Conservation (phyloP, 176 grass and related monocot genomes). For the bread wheat (Triticum aestivum) region DNA sequence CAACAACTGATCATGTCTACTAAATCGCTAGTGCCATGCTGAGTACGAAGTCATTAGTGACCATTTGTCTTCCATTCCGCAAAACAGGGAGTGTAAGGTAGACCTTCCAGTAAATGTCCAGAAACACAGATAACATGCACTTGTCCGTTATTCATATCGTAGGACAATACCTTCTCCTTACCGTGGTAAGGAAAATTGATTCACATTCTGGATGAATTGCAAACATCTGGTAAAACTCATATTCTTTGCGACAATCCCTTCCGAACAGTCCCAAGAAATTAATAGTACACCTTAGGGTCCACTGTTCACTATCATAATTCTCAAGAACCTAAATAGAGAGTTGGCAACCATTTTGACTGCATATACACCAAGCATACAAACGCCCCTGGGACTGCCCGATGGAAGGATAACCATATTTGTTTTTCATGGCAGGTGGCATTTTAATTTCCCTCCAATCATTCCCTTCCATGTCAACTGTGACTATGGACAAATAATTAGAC, state of each 20-base stretch:
- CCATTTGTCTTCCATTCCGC: too few species aligned
- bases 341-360: neutral
- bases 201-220: neutral
- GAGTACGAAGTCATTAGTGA: too few species aligned
- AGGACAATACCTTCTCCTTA: neutral
- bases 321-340: neutral
- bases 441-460: neutral
- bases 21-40: too few species aligned
- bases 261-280: neutral
- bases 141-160: too few species aligned
- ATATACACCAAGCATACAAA: neutral
- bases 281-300: neutral
- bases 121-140: neutral
- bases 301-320: too few species aligned
- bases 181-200: neutral
- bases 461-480: neutral
- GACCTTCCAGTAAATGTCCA: neutral
- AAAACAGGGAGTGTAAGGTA: too few species aligned
- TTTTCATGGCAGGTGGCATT: neutral
- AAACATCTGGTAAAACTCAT: neutral
- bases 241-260: neutral
- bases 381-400: neutral
- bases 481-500: neutral
- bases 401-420: too few species aligned
- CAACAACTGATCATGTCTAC: too few species aligned